Evolutionary conservation across 1,139 yeast species (phyloP).

Genomic region (Candida gigantensis): DNA sequence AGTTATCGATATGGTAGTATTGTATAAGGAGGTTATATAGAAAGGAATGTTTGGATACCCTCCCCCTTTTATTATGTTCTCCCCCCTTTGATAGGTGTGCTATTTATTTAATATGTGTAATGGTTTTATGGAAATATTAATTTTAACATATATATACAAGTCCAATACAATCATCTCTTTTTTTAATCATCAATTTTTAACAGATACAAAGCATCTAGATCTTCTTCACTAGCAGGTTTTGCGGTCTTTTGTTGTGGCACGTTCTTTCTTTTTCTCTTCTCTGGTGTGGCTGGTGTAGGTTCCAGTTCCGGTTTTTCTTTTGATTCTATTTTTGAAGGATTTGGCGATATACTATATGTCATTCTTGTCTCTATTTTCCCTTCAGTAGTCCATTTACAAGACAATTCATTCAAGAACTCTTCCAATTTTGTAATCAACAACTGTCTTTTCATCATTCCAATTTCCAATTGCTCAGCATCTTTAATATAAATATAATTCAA

Average conservation of each 20-base stretch:
- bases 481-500: constrained; percentile 1
- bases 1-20: constrained; percentile 28
- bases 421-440: constrained; percentile 26
- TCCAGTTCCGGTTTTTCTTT: constrained; percentile 16
- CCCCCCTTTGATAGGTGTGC: too few species aligned
- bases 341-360: constrained; percentile 22
- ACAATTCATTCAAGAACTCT: constrained; percentile 29
- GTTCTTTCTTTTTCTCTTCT: constrained; percentile 17
- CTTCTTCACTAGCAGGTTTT: constrained; percentile 25
- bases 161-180: background rate
- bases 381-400: constrained; percentile 29
- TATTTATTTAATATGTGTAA: too few species aligned
- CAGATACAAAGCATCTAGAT: constrained; percentile 44
- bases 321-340: constrained; percentile 17
- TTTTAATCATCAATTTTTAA: constrained; percentile 41
- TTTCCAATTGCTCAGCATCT: constrained; percentile 19
- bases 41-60: background rate
- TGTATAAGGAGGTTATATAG: constrained; percentile 17
- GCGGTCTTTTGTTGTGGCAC: constrained; percentile 12
- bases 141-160: constrained; percentile 9
- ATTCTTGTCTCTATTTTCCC: constrained; percentile 30
- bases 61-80: too few species aligned
- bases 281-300: constrained; percentile 7
- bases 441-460: constrained; percentile 35
- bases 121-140: constrained; percentile 1